Percentiles rank a stretch among this genome's conserved stretches.
Evolutionary conservation across 1,284 basidiomycete species (phyloP).

Genomic region (Mycosarcoma mackinlayi): DNA sequence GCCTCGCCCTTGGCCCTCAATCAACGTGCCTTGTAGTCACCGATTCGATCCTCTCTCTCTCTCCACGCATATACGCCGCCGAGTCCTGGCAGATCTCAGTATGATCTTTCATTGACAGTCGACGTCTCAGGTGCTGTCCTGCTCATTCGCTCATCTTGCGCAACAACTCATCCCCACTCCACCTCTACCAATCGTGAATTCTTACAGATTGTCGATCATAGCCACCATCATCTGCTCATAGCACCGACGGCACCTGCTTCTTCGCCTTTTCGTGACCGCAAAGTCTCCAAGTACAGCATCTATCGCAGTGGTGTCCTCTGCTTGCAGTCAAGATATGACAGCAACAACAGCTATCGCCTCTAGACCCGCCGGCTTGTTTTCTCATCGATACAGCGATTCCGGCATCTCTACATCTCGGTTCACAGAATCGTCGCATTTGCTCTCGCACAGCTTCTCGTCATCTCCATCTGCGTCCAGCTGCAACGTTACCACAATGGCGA

Average conservation of each 20-base stretch:
- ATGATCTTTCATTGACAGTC: slow-evolving; percentile 13
- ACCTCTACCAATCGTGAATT: too few species aligned
- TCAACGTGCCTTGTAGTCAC: slow-evolving; percentile 2
- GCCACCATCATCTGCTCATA: too few species aligned
- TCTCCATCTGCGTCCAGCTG: slow-evolving; percentile 3
- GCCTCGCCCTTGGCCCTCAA: slow-evolving; percentile 24
- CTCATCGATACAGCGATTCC: slow-evolving; percentile 19
- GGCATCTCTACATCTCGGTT: slow-evolving; percentile 17
- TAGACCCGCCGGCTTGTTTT: slow-evolving; percentile 13
- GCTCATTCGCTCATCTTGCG: too few species aligned
- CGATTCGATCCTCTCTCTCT: not conserved
- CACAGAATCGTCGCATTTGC: slow-evolving; percentile 11
- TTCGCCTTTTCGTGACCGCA: too few species aligned
- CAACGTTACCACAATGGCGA: slow-evolving; percentile 15
- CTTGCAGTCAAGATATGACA: slow-evolving; percentile 18
- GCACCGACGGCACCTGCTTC: too few species aligned
- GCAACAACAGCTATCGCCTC: slow-evolving; percentile 19
- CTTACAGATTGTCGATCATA: not conserved
- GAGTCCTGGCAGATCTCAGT: slow-evolving; percentile 1
- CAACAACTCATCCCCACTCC: too few species aligned
- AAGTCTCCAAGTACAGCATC: not conserved
- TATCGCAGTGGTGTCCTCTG: not conserved
- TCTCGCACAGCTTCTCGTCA: not conserved
- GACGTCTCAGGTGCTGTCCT: slow-evolving; percentile 3
- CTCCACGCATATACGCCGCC: slow-evolving; percentile 4